Base-by-base conservation (phyloP, 2,329 filamentous ascomycete genomes). In the Nothomitra cinnamomea region DNA sequence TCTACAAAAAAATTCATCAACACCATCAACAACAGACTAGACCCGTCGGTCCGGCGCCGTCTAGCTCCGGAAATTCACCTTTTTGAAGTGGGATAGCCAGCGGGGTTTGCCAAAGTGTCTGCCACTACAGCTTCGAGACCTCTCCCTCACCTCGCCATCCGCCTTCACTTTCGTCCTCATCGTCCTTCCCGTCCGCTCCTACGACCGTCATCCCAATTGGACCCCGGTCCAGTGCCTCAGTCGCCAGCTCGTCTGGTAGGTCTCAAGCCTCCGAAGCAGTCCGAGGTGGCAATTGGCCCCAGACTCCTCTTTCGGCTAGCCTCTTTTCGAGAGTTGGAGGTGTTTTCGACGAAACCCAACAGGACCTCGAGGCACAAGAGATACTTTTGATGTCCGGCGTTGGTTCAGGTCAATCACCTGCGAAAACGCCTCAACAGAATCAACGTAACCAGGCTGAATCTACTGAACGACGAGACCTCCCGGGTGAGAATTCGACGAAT, bases 1-100 rank as follows among this genome's bases (percentile, higher is more conserved):
- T 32, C 45, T 35, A 10, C 24, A 28, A 19, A 49, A n/a, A 48
- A 49, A 49, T 49, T 49, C 45, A 49, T 49, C 45, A 49, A 49
- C 45, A 24, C 45, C 45, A 49, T 49, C 45, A 49, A 19, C 45
- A 49, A 24, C 24, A 24, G n/a, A 21, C 19, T 32, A 24, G 2
- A 49, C 45, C 15, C 24, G 32, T 35, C 15, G 7, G 45, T 3
- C 10, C 13, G 24, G 6, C 45, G 5, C 15, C 21, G 24, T 19
- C 2, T 13, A 19, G 24, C 24, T 22, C 24, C 10, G 19, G 22
- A 10, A 49, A n/a, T 35, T 28, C 15, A 28, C n/a, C 6, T 2
- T 32, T n/a, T 35, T 49, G n/a, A 49, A 28, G 2, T 19, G 3
- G n/a, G n/a, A 49, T 17, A 35, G 8, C 12, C 45, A 28, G 43